Base-by-base conservation (phyloP, 2,329 filamentous ascomycete genomes). In the Colletotrichum sp. region DNA sequence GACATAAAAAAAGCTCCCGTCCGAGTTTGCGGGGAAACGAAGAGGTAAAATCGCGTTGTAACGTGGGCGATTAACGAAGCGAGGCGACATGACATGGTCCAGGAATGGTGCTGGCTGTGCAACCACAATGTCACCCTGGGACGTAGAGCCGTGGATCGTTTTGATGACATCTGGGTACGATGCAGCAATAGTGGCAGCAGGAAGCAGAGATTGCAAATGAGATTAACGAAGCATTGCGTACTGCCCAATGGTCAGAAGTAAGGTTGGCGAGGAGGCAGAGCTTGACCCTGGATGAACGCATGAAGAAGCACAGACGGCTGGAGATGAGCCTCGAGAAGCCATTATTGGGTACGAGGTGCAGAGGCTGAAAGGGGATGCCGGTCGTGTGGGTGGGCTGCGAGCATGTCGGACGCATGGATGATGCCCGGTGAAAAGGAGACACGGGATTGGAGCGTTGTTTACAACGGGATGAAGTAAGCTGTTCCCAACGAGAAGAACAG, bases 251-350 rank as follows among this genome's bases (percentile, higher is more conserved):
- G 59, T 24, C 26, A 52, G 6, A 36, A 72, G 63, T 55, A 72
- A n/a, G 22, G 36, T 22, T 34, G n/a, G 55, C 30, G 32, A 64
- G 36, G 32, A 64, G 62, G 67, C 32, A 69, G 67, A 69, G 67
- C 67, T 69, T 34, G 48, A 62, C 59, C 59, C 74, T 60, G 64
- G 74, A 26, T 24, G 44, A 36, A 48, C 39, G 77, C 75, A 78
- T 78, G 68, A 77, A 75, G 65, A 62, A 72, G 75, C 77, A 78
- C 75, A 36, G 77, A 77, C 75, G 55, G 18, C 44, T 77, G 68
- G 77, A 78, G 75, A 78, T 77, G 77, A 78, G 75, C 70, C 12
- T 74, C 68, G 55, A 62, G 39, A 52, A 18, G 44, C 63, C 60
- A 67, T 71, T 55, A 60, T 70, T 71, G 66, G 71, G 72, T 75